Conservation (phyloP, 164 flowering plant species). For the Cinnamomum chago region DNA sequence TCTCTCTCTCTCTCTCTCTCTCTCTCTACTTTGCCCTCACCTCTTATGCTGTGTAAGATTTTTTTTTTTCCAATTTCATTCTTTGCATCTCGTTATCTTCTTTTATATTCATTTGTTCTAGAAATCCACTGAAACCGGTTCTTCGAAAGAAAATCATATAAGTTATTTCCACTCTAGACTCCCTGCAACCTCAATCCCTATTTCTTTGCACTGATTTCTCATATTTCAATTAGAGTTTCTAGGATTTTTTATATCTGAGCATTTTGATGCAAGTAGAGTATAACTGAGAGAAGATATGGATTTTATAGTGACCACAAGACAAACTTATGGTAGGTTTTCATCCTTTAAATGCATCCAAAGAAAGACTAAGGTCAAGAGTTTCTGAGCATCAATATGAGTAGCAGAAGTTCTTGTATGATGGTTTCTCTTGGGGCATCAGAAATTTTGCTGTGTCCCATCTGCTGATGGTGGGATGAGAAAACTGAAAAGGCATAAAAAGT, state of each 20-base stretch:
- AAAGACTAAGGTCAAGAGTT: constrained; percentile 15
- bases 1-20: too few relatives aligned
- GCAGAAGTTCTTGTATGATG: constrained; percentile 11
- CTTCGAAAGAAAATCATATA: neutral
- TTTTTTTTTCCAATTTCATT: neutral
- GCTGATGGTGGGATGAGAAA: constrained; percentile 14
- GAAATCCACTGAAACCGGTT: neutral
- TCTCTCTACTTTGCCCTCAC: too few relatives aligned
- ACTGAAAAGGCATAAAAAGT: too few relatives aligned
- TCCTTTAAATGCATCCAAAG: constrained; percentile 26
- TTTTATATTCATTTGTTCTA: neutral
- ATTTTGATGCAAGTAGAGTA: constrained; percentile 6
- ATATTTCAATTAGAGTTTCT: neutral
- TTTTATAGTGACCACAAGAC: neutral
- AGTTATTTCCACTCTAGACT: too few relatives aligned
- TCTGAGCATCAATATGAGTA: constrained; percentile 11
- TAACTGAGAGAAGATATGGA: neutral
- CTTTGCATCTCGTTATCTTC: neutral
- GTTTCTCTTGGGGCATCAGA: constrained; percentile 18
- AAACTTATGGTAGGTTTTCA: constrained; percentile 42
- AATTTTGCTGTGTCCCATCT: constrained; percentile 21
- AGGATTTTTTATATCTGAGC: neutral
- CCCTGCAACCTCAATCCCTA: neutral
- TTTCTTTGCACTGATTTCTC: neutral
- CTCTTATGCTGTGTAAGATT: too few relatives aligned